Base-by-base conservation (phyloP, 768 basidiomycete genomes). In the Suillus ampliporus region DNA sequence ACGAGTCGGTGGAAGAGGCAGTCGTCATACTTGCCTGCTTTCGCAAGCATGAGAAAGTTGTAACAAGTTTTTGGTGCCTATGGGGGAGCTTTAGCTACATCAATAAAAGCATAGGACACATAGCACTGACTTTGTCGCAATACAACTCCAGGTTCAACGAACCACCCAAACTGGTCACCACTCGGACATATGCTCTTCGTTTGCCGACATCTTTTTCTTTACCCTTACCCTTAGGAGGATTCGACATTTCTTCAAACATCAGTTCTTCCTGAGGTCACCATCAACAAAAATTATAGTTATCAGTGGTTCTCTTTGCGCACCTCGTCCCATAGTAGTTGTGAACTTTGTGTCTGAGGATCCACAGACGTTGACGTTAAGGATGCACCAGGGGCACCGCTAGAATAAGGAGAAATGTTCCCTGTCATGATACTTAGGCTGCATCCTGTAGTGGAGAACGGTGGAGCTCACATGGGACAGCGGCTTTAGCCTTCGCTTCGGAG, bases 31-130 rank as follows among this genome's bases (percentile, higher is more conserved):
- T 96, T 95, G 10, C 95, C 94, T 26, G 88, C 82, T 64, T 88
- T 86, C 0, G 97, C 96, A 9, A 99, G 85, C 89, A 93, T 93
- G 34, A 99, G 78, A 76, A 98, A 99, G 74, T 99, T 99, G 76
- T 99, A 99, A 69, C 96, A 98, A 1, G 97, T 98, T 78, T 97
- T 96, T 0, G 97, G 97, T 11, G 97, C 97, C 93, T 95, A 44
- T 26, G 28, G 48, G 31, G 56, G 47, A 43, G n/a, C 57, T 51
- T 58, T 41, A 66, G 40, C 26, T 14, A 3, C n/a, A 34, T 46
- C 34, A 28, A 50, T n/a, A 19, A 1, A 28, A 26, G n/a, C 6
- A 31, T 31, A 31, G 31, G 4, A 6, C 31, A 21, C 13, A 13
- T 17, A 21, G 53, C 31, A 60, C 72, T 28, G 26, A 90, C 94